Base-by-base conservation (phyloP, 257 asterid genomes). In the Solanum clarkiae region DNA sequence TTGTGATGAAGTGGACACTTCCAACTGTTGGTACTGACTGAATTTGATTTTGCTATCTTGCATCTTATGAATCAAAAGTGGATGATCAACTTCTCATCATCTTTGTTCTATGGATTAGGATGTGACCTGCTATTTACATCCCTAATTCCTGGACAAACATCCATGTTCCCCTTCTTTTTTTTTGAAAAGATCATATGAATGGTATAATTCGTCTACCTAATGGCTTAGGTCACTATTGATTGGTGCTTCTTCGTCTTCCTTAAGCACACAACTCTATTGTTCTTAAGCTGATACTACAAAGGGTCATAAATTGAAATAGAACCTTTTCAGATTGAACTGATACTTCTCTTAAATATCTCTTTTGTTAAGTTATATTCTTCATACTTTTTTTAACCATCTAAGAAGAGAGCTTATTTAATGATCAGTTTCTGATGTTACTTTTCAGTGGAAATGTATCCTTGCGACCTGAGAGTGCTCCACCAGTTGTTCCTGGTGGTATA, bases 401-500 rank as follows among this genome's bases (percentile, higher is more conserved):
- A 53, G 45, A 53, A 53, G 47, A 51, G 22, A 51, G 45, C 56
- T 45, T 18, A 24, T 51, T 17, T 51, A 77, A 26, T 77, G 63
- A 53, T 77, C 63, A 49, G 65, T 66, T 70, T 86, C 70, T 84
- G 71, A 70, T 62, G 80, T 87, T 91, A 20, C 80, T 70, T 84
- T 83, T 81, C 95, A 96, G 99, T 88, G 99, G 99, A 84, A 94
- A 92, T 87, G 84, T 96, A 83, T 93, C 99, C 83, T 89, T 93
- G 88, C 89, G 75, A 82, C 92, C 94, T 59, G 90, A 84, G 84
- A 85, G 89, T 84, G 70, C 86, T 70, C 66, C 86, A 42, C 84
- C 93, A 49, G 90, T 91, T 92, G 94, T 96, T 87, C 87, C 92
- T 89, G 99, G 99, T 54, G 99, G 99, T 80, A 94, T 96, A 88